Evolutionary conservation across 495 filamentous ascomycete genomes (phyloP).

Genomic region (Penicillium roqueforti): DNA sequence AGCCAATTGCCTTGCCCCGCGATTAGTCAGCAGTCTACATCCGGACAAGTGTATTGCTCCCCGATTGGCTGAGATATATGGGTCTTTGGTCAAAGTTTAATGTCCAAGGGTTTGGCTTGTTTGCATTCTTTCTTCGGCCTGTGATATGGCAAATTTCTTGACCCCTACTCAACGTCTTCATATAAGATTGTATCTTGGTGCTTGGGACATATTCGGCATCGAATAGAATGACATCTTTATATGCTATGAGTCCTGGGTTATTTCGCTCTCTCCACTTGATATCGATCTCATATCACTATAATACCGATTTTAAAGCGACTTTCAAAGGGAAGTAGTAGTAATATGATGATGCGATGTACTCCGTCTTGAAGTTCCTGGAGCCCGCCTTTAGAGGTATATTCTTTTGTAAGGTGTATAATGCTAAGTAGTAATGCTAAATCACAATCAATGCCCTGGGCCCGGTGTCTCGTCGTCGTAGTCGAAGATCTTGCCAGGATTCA

Average conservation of each 20-base stretch:
- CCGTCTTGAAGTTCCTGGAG: neutral
- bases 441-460: slow-evolving; percentile 4
- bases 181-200: neutral
- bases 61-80: slow-evolving; percentile 14
- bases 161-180: no score
- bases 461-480: slow-evolving; percentile 34
- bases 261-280: neutral
- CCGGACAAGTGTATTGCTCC: neutral
- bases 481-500: slow-evolving; percentile 92
- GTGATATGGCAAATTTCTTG: neutral
- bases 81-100: neutral
- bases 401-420: neutral
- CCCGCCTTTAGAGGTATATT: no score
- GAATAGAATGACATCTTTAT: neutral
- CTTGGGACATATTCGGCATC: neutral
- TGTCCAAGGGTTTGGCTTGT: neutral
- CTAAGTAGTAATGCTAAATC: neutral
- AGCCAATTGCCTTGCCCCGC: slow-evolving; percentile 29
- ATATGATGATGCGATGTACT: neutral
- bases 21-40: slow-evolving; percentile 32
- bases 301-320: neutral
- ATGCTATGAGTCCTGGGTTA: neutral
- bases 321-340: neutral
- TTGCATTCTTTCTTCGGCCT: neutral
- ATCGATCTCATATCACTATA: neutral